phyloP scores from a whole-genome alignment of 169 alveolate genomes.

The Cystoisospora suis region DNA sequence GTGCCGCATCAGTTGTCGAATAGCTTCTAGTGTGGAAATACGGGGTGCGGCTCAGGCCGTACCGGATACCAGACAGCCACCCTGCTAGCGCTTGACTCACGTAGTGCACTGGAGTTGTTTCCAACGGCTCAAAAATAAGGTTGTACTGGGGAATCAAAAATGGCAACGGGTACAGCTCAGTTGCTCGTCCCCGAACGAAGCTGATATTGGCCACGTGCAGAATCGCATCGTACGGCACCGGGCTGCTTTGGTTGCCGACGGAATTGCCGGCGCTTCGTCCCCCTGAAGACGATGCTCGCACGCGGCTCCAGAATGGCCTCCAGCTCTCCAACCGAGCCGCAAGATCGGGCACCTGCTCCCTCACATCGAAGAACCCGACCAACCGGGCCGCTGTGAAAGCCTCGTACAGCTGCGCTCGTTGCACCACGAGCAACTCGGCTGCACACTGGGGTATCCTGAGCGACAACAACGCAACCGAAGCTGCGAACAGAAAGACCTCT shows the following conservation, averaged over 20 bases:
- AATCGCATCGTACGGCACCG: constrained; percentile 30
- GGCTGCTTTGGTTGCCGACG: not conserved
- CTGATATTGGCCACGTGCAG: not conserved
- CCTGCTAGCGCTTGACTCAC: too few relatives aligned
- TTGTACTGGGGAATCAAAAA: not conserved
- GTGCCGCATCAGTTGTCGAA: too few relatives aligned
- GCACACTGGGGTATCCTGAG: constrained; percentile 5
- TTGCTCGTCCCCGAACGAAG: not conserved
- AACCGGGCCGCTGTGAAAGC: constrained; percentile 33
- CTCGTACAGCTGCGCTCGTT: constrained; percentile 28
- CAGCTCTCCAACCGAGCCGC: not conserved
- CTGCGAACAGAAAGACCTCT: too few relatives aligned
- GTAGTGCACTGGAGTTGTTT: constrained; percentile 27
- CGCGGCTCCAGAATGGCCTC: constrained; percentile 21
- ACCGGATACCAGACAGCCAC: too few relatives aligned
- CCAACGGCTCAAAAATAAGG: constrained; percentile 38
- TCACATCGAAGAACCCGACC: constrained; percentile 17
- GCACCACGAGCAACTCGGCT: not conserved
- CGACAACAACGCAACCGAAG: not conserved
- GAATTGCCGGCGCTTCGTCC: not conserved
- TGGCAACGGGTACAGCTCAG: constrained; percentile 15
- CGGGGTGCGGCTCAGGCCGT: too few relatives aligned
- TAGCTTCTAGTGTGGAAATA: too few relatives aligned
- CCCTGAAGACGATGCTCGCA: not conserved
- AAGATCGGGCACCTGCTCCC: not conserved